Evolutionary conservation across 768 basidiomycete genomes (phyloP).

Genomic region (Collybia nuda): DNA sequence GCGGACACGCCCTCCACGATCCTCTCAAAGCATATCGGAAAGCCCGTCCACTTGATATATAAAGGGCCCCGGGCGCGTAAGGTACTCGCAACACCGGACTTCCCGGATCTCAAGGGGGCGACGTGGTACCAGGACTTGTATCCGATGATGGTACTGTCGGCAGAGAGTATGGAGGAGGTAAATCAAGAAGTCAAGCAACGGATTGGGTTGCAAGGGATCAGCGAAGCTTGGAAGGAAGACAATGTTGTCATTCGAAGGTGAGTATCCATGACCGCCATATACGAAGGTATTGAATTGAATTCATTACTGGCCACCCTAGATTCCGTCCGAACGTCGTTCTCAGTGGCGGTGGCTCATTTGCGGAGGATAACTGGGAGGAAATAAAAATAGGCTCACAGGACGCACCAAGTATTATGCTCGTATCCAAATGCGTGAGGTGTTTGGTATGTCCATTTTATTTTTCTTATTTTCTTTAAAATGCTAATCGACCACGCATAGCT

Average conservation of each 20-base stretch:
- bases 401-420: constrained; percentile 50
- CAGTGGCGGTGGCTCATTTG: constrained; percentile 66
- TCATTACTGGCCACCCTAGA: constrained; percentile 28
- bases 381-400: constrained; percentile 47
- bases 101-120: constrained; percentile 56
- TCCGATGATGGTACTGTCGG: constrained; percentile 65
- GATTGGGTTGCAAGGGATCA: constrained; percentile 47
- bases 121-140: constrained; percentile 70
- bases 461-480: constrained; percentile 2
- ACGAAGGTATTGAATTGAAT: neutral
- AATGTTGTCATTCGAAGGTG: constrained; percentile 61
- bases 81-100: constrained; percentile 45
- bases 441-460: constrained; percentile 43
- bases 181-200: constrained; percentile 45
- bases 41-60: constrained; percentile 56
- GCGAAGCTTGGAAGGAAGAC: constrained; percentile 51
- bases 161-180: constrained; percentile 60
- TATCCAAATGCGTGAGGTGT: constrained; percentile 71
- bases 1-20: constrained; percentile 46
- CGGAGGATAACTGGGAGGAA: constrained; percentile 70
- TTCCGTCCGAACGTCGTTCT: constrained; percentile 79
- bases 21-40: constrained; percentile 60
- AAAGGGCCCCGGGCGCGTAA: constrained; percentile 54
- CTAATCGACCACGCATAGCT: constrained; percentile 38
- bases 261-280: neutral